Evolutionary conservation across 495 filamentous ascomycete genomes (phyloP).

Genomic region (Penicillium cinerascens): DNA sequence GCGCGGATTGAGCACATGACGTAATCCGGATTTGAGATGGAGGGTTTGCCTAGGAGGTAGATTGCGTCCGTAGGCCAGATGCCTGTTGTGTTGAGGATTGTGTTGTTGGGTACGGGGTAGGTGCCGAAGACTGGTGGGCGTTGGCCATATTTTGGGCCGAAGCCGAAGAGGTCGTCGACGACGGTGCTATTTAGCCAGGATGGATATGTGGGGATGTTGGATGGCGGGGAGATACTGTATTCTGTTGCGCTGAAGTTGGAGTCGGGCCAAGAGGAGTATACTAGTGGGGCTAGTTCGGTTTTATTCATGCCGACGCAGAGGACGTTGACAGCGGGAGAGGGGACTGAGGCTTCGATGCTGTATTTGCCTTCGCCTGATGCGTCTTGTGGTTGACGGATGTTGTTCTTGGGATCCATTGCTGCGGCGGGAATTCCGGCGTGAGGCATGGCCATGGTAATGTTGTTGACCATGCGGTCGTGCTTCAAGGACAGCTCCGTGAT

Average conservation of each 20-base stretch:
- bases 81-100: conserved; percentile 54
- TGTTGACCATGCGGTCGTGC: conserved; percentile 57
- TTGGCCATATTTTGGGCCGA: conserved; percentile 47
- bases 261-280: conserved; percentile 57
- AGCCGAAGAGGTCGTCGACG: conserved; percentile 68
- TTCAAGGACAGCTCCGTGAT: conserved; percentile 42
- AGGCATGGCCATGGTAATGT: conserved; percentile 71
- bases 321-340: conserved; percentile 63
- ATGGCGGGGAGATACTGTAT: conserved; percentile 18
- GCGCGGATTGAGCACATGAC: conserved; percentile 61
- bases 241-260: conserved; percentile 34
- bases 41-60: conserved; percentile 60
- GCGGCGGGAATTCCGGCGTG: conserved; percentile 64
- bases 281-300: conserved; percentile 56
- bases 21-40: conserved; percentile 36
- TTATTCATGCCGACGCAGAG: conserved; percentile 61
- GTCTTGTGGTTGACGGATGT: conserved; percentile 63
- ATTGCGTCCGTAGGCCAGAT: conserved; percentile 45
- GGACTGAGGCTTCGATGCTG: conserved; percentile 58
- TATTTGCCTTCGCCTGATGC: conserved; percentile 64
- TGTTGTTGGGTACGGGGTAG: conserved; percentile 59
- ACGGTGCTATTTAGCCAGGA: conserved; percentile 54
- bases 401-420: conserved; percentile 53
- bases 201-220: conserved; percentile 23
- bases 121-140: conserved; percentile 63